A percentile compares a stretch with the other conserved stretches of the same genome.
These are phyloP conservation scores for Hemisphaericaspora xylofermentans DNA, from an alignment of 1,139 yeast species.

Conservation along the genomic window DNA sequence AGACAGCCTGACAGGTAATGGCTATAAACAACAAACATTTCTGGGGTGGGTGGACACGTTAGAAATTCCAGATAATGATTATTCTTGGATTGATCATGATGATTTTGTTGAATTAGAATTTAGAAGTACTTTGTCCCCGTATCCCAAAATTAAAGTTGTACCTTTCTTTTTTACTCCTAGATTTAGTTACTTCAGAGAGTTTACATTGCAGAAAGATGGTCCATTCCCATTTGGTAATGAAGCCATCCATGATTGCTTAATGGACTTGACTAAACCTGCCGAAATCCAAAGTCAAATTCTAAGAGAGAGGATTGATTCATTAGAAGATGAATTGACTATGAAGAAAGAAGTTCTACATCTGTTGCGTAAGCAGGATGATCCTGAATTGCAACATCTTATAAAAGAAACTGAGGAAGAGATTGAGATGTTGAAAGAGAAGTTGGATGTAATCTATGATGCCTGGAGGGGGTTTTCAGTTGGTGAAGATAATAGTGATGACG, in stretches of 20 bases:
- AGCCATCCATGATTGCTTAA: constrained; percentile 63
- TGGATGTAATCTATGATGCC: constrained; percentile 24
- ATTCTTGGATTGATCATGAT: constrained; percentile 74
- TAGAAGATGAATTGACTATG: constrained; percentile 46
- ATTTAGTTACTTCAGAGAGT: constrained; percentile 71
- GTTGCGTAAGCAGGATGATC: constrained; percentile 15
- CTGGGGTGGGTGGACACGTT: constrained; percentile 27
- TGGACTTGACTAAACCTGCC: constrained; percentile 58
- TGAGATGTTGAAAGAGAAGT: constrained; percentile 32
- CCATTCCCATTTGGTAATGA: constrained; percentile 69
- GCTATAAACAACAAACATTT: constrained; percentile 8
- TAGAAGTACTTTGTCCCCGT: constrained; percentile 42
- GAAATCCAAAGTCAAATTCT: constrained; percentile 49
- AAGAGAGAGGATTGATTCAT: constrained; percentile 34
- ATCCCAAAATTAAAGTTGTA: constrained; percentile 56
- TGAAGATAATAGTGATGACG: constrained; percentile 12
- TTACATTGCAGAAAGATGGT: constrained; percentile 47
- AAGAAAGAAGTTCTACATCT: constrained; percentile 30
- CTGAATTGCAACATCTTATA: constrained; percentile 24
- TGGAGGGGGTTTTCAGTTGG: constrained; percentile 18
- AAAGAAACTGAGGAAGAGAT: constrained; percentile 18
- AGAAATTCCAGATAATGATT: constrained; percentile 45
- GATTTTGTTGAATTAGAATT: constrained; percentile 78
- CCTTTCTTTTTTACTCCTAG: constrained; percentile 77
- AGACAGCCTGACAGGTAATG: constrained; percentile 8